Conservation (phyloP, 345 rosid genomes). For the Syzygium jambos region DNA sequence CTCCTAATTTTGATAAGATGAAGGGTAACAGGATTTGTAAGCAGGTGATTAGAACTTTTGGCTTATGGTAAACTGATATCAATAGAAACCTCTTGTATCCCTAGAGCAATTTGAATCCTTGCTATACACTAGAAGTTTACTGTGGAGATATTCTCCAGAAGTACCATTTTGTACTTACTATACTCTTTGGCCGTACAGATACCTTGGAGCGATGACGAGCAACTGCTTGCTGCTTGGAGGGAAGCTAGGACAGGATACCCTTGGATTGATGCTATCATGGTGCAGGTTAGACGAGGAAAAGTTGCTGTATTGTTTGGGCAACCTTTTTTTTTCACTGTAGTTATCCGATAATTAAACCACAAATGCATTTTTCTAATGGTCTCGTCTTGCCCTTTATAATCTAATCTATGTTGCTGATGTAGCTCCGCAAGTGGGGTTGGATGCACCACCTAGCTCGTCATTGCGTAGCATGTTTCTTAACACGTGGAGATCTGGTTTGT, state of each 20-base stretch:
- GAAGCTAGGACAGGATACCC: constrained; percentile 90
- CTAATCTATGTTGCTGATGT: constrained; percentile 6
- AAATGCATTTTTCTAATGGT: background rate
- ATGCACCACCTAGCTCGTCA: constrained; percentile 96
- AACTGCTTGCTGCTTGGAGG: constrained; percentile 79
- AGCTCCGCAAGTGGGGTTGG: constrained; percentile 98
- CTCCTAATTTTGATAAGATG: constrained; percentile 88
- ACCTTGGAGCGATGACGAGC: constrained; percentile 77
- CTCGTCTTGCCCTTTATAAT: background rate
- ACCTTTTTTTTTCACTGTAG: background rate
- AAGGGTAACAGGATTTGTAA: constrained; percentile 74
- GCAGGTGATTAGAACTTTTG: constrained; percentile 40
- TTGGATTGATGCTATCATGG: constrained; percentile 99
- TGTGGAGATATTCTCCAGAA: background rate
- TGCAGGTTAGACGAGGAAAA: constrained; percentile 43
- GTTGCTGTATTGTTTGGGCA: background rate
- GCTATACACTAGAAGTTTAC: background rate
- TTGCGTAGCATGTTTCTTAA: constrained; percentile 86
- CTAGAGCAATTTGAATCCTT: background rate
- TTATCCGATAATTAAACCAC: background rate
- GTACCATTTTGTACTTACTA: background rate
- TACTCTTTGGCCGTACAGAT: constrained; percentile 35
- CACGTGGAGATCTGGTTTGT: constrained; percentile 94
- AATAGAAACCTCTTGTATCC: background rate
- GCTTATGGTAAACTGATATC: background rate